Evolutionary conservation across 2,329 filamentous ascomycete species (phyloP), one percentile per base, ranked within the genome.

Genomic region (Nigrospora osmanthi): DNA sequence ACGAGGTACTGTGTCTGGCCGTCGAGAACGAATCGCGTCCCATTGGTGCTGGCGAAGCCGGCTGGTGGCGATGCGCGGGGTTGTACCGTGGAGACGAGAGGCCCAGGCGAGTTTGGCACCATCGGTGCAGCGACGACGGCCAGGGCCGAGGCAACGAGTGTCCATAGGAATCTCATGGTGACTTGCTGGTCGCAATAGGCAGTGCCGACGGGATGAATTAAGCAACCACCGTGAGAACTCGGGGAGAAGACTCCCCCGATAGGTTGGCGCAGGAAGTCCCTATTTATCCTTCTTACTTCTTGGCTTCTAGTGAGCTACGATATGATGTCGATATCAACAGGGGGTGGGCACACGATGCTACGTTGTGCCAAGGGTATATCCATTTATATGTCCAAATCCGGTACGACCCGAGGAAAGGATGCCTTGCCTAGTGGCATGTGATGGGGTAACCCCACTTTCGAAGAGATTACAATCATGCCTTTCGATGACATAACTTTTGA

Each of bases 1-100:
- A 70, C 70, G 48, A 66, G 73, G 54, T 75, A 71, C 42, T 62
- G 54, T 3, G 63, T 60, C 44, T 58, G 56, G 35, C 68, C 67
- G 51, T 71, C 66, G 47, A 71, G 69, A 40, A 61, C 54, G 52
- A 68, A 68, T 14, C 60, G 42, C 11, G 55, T 46, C 4, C 63
- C 58, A 42, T 53, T 47, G 3, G 51, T 48, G 38, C 46, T 54
- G 33, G 55, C 46, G 47, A 58, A 58, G 4, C 40, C 40, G 19
- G 40, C 33, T 3, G 40, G 40, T 17, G 19, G 30, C 9, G 7
- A 28, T 1, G 19, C 40, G 17, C 40, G 33, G 19, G 5, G 40
- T 19, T 36, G 16, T 4, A 16, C 19, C 1, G 40, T 3, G 2
- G 19, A 9, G 4, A 12, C 23, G 9, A 28, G 13, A 36, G 2